phyloP scores from a whole-genome alignment of 1,284 basidiomycete genomes.

The Papiliotrema terrestris region DNA sequence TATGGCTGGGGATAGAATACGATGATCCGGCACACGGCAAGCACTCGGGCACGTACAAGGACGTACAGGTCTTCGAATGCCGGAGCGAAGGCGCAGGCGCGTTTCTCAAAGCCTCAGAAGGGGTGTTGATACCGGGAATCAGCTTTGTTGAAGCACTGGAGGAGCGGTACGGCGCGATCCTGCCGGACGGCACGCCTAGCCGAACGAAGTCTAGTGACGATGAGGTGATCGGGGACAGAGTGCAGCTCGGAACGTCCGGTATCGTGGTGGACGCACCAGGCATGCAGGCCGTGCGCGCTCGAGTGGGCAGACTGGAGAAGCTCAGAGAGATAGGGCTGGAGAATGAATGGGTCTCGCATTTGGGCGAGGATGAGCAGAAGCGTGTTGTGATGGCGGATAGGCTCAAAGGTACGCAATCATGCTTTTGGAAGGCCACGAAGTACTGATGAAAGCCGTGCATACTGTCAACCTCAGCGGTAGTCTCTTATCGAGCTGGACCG shows the following conservation, averaged over 20 bases:
- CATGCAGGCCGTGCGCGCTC: slow-evolving; percentile 69
- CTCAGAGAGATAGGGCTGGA: slow-evolving; percentile 77
- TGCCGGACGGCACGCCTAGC: not conserved
- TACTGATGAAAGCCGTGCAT: slow-evolving; percentile 52
- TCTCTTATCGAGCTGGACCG: slow-evolving; percentile 69
- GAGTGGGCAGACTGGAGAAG: slow-evolving; percentile 62
- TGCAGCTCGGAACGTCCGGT: slow-evolving; percentile 74
- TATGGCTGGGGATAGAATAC: slow-evolving; percentile 94
- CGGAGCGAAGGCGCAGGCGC: slow-evolving; percentile 38
- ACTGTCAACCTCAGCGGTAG: slow-evolving; percentile 78
- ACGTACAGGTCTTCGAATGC: slow-evolving; percentile 65
- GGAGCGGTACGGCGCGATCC: slow-evolving; percentile 59
- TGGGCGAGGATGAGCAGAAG: slow-evolving; percentile 53
- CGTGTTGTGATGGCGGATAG: slow-evolving; percentile 23
- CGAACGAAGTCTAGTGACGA: not conserved
- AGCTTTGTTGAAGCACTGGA: slow-evolving; percentile 72
- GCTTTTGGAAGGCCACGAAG: not conserved
- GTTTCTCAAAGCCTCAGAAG: slow-evolving; percentile 31
- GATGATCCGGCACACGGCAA: slow-evolving; percentile 79
- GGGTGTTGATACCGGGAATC: slow-evolving; percentile 54
- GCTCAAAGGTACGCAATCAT: slow-evolving; percentile 20
- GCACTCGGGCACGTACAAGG: slow-evolving; percentile 78
- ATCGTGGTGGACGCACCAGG: slow-evolving; percentile 85
- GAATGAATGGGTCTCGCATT: slow-evolving; percentile 56
- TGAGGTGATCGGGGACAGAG: slow-evolving; percentile 56